Percentiles rank a stretch among this genome's conserved stretches.
These are phyloP conservation scores for Selenicereus undatus DNA, from an alignment of 148 eudicot species.

Conservation along the genomic window DNA sequence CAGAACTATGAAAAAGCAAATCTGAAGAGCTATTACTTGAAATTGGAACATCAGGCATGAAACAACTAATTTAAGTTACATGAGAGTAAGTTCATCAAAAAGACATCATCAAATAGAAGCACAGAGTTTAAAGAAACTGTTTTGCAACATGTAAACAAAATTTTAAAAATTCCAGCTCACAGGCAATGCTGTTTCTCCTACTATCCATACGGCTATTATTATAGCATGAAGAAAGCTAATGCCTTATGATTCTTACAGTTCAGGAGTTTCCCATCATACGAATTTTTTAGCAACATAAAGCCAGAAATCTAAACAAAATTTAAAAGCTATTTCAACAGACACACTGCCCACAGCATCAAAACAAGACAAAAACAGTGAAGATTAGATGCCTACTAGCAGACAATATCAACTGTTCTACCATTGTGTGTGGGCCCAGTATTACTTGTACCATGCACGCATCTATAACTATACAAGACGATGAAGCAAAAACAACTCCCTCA, in stretches of 20 bases:
- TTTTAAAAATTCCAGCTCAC: neutral
- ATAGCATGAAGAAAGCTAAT: neutral
- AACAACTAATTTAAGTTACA: neutral
- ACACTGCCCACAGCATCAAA: neutral
- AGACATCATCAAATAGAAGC: neutral
- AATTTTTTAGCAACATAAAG: too few species aligned
- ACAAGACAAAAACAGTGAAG: neutral
- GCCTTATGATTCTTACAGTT: neutral
- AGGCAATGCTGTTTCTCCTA: neutral
- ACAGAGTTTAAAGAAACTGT: neutral
- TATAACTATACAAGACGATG: neutral
- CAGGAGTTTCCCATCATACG: neutral
- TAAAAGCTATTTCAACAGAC: neutral
- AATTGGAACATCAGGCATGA: neutral
- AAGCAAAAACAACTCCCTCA: neutral
- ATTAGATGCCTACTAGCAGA: neutral
- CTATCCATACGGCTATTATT: neutral
- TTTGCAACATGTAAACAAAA: too few species aligned
- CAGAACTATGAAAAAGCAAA: neutral
- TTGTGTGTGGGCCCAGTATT: neutral
- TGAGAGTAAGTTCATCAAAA: neutral
- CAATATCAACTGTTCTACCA: neutral
- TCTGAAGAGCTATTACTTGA: neutral
- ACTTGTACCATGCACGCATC: neutral
- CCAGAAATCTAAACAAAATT: neutral